Conservation (phyloP, 306 rosid species). For the Vigna trinervia region DNA sequence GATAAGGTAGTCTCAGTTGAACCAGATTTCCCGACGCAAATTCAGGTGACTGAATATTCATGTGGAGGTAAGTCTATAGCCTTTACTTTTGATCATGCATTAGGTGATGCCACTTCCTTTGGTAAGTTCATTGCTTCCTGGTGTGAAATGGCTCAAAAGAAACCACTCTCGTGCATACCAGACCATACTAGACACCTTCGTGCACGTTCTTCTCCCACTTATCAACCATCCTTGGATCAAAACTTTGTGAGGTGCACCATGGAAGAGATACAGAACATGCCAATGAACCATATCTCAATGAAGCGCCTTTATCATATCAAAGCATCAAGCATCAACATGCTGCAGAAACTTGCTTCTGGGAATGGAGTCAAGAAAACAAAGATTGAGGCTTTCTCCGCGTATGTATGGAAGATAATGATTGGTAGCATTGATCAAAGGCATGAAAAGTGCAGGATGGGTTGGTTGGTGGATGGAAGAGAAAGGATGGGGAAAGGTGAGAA, state of each 20-base stretch:
- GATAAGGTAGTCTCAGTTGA: slow-evolving; percentile 59
- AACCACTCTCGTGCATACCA: slow-evolving; percentile 61
- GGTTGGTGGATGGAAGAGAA: slow-evolving; percentile 80
- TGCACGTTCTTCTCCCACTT: slow-evolving; percentile 70
- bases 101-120: slow-evolving; percentile 83
- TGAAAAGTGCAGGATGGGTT: slow-evolving; percentile 78
- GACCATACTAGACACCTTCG: slow-evolving; percentile 62
- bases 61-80: slow-evolving; percentile 80
- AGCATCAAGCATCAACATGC: slow-evolving; percentile 55
- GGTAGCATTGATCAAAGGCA: slow-evolving; percentile 49
- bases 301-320: slow-evolving; percentile 73
- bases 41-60: slow-evolving; percentile 69
- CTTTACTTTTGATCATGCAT: slow-evolving; percentile 89
- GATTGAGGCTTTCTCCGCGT: slow-evolving; percentile 85
- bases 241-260: slow-evolving; percentile 70
- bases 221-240: slow-evolving; percentile 70
- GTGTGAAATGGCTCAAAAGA: slow-evolving; percentile 66
- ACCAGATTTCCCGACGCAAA: slow-evolving; percentile 63
- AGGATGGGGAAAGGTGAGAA: slow-evolving; percentile 46
- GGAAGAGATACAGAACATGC: slow-evolving; percentile 76
- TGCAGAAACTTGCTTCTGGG: slow-evolving; percentile 67
- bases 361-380: slow-evolving; percentile 66
- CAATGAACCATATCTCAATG: slow-evolving; percentile 47
- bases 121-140: slow-evolving; percentile 76
- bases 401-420: slow-evolving; percentile 77